These are phyloP conservation scores for Passiflora organensis DNA, from an alignment of 345 rosid species.

Conservation along the genomic window DNA sequence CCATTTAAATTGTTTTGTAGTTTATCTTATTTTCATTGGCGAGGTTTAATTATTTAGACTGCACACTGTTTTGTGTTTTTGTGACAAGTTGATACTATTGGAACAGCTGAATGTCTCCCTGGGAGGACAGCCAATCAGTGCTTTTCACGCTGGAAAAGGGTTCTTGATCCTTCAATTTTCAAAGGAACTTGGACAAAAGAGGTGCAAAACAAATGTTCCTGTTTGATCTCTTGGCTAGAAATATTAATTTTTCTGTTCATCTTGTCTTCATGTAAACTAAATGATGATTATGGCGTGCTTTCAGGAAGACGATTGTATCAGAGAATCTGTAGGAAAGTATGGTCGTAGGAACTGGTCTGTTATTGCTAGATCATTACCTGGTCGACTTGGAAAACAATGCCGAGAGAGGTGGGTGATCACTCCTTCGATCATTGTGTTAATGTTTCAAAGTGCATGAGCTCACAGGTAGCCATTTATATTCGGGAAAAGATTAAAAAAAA, in stretches of 20 bases:
- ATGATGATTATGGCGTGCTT: constrained; percentile 1
- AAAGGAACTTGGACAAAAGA: constrained; percentile 30
- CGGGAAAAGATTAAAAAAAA: too few relatives aligned
- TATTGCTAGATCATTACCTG: constrained; percentile 23
- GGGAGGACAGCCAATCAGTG: constrained; percentile 25
- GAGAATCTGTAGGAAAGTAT: constrained; percentile 11
- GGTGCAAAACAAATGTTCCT: constrained; percentile 11
- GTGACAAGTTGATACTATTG: background rate
- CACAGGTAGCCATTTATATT: too few relatives aligned
- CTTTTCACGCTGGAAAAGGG: constrained; percentile 28
- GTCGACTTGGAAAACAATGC: constrained; percentile 29
- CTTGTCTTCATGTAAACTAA: background rate
- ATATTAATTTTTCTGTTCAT: background rate
- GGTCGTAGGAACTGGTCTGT: constrained; percentile 23
- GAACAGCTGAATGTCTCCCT: constrained; percentile 24
- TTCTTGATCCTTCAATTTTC: constrained; percentile 23
- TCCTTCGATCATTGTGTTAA: background rate
- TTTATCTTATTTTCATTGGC: background rate
- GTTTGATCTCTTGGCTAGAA: background rate
- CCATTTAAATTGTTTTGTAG: background rate
- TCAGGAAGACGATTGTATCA: constrained; percentile 26
- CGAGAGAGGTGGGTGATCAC: constrained; percentile 22
- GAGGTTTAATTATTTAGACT: too few relatives aligned
- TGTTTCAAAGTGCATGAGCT: too few relatives aligned
- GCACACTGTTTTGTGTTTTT: background rate